Percentiles rank a stretch among this genome's conserved stretches.
phyloP scores from a whole-genome alignment of 2,329 filamentous ascomycete genomes.

The Ilyonectria robusta region DNA sequence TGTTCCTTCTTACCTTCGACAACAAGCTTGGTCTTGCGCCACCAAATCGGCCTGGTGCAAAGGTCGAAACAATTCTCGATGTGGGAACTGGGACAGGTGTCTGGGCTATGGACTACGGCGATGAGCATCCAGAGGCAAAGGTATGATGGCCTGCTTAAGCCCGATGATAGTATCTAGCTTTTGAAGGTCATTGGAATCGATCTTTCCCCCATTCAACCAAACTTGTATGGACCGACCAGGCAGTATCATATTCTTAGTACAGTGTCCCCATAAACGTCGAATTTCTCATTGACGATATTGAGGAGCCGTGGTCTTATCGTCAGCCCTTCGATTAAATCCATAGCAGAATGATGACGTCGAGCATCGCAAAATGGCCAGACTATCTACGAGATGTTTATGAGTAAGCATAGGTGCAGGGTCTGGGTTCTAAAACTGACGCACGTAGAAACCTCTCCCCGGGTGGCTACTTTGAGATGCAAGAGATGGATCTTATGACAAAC shows the following conservation, averaged over 20 bases:
- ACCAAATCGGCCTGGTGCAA: slow-evolving; percentile 1
- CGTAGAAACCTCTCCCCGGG: neutral
- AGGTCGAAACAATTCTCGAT: slow-evolving; percentile 5
- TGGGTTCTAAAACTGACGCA: neutral
- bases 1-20: slow-evolving; percentile 17
- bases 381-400: slow-evolving; percentile 6
- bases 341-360: slow-evolving; percentile 21
- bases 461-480: slow-evolving; percentile 5
- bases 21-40: slow-evolving; percentile 21
- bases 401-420: neutral
- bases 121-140: slow-evolving; percentile 19
- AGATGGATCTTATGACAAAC: neutral
- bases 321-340: slow-evolving; percentile 24
- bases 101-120: slow-evolving; percentile 22
- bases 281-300: slow-evolving; percentile 26
- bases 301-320: slow-evolving; percentile 22
- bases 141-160: neutral
- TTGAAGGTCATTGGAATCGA: slow-evolving; percentile 19
- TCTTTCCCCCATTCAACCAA: slow-evolving; percentile 21
- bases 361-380: slow-evolving; percentile 9
- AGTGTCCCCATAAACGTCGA: slow-evolving; percentile 26
- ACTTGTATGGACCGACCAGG: slow-evolving; percentile 4
- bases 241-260: no score
- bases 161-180: neutral
- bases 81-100: slow-evolving; percentile 20